Evolutionary conservation across 257 asterid genomes (phyloP), one percentile per base, ranked within the genome.

Genomic region (Handroanthus guayacan): DNA sequence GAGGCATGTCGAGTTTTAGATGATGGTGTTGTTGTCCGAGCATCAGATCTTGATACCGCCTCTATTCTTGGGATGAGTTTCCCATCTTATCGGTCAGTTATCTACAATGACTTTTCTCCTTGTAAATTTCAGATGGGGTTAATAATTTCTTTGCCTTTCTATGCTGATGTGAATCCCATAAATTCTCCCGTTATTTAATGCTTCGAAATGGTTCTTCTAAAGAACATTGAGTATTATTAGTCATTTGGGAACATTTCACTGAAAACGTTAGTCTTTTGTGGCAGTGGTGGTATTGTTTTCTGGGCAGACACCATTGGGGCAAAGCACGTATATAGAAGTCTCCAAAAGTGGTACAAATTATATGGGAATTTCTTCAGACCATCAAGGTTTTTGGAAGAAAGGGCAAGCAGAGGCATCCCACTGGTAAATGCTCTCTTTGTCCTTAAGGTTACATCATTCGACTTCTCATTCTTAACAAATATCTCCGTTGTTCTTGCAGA

Each of bases 271-370:
- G 55, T 85, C 34, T 84, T 73, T 67, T 71, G 81, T 74, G 47
- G 86, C 96, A 95, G 99, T 48, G 99, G 99, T 43, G 99, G 99
- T 56, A 80, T 95, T 52, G 69, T 95, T 70, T 95, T 86, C 88
- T 95, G 99, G 99, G 99, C 97, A 6, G 99, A 95, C 87, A 82
- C 87, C 38, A 80, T 95, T 71, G 99, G 99, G 13, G 98, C 97
- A 71, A 90, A 80, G 78, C 82, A 79, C 75, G 81, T 95, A 71
- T 87, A 88, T 79, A 86, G 67, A 82, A 91, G 96, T 71, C 98
- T 95, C 76, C 81, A 69, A 79, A 90, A 86, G 80, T 93, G 98
- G 98, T 82, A 86, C 77, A 89, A 85, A 71, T 38, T 72, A 54
- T 89, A 90, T 78, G 99, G 99, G 18, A 80, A 80, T 80, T 90